Evolutionary conservation across 148 eudicot species (phyloP).

Genomic region (Mesembryanthemum crystallinum): DNA sequence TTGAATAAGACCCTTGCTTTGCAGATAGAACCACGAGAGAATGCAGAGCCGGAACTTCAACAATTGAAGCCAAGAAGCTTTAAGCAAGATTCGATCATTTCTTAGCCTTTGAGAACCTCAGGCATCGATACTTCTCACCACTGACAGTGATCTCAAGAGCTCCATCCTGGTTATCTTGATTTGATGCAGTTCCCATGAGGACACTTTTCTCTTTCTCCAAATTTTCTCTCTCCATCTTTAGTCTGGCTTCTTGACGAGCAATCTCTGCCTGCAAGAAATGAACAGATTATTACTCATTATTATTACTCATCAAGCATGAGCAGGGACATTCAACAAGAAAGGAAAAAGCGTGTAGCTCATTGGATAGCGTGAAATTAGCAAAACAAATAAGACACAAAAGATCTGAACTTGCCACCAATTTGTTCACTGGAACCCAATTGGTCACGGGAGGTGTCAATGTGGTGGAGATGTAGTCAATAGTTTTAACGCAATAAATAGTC

Average conservation of each 20-base stretch:
- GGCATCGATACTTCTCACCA: constrained; percentile 95
- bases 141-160: constrained; percentile 98
- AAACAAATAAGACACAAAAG: background rate
- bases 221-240: constrained; percentile 93
- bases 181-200: constrained; percentile 97
- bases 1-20: background rate
- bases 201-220: constrained; percentile 99
- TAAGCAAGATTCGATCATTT: constrained; percentile 39
- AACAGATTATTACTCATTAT: too few species aligned
- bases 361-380: background rate
- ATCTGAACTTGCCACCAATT: background rate
- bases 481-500: too few species aligned
- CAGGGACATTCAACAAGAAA: background rate
- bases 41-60: constrained; percentile 7
- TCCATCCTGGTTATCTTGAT: constrained; percentile 98
- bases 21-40: constrained; percentile 2
- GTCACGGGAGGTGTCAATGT: too few species aligned
- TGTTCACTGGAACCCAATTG: background rate
- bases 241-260: constrained; percentile 91
- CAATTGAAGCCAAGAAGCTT: constrained; percentile 11
- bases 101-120: constrained; percentile 95
- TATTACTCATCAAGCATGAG: background rate
- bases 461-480: too few species aligned
- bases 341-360: background rate
- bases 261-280: constrained; percentile 73